These are phyloP conservation scores for Datura wrightii DNA, from an alignment of 257 asterid genomes.

Conservation along the genomic window DNA sequence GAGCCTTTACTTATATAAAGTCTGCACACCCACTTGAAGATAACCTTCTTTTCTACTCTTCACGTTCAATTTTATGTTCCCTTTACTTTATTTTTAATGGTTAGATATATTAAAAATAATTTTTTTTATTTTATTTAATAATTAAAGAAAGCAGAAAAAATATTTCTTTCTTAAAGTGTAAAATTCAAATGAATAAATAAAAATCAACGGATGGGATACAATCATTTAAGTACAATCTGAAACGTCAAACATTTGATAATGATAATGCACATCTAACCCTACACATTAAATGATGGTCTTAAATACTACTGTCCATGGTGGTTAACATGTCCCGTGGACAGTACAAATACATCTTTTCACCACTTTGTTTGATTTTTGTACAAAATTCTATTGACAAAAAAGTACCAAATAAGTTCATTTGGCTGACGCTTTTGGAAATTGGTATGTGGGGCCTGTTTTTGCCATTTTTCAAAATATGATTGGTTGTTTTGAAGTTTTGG, in stretches of 20 bases:
- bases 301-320: neutral
- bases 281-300: neutral
- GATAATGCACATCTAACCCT: neutral
- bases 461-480: neutral
- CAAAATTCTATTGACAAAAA: neutral
- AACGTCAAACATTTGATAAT: neutral
- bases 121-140: no score
- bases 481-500: neutral
- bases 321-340: neutral
- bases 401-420: slow-evolving; percentile 10
- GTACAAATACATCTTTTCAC: neutral
- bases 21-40: no score
- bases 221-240: neutral
- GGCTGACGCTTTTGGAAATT: neutral
- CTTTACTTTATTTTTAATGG: no score
- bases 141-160: no score
- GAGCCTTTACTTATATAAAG: no score
- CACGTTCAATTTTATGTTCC: no score
- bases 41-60: no score
- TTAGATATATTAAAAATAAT: no score
- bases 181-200: no score
- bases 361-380: neutral
- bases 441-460: neutral
- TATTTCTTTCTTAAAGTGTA: no score
- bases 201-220: no score